A percentile compares a stretch with the other conserved stretches of the same genome.
These are phyloP conservation scores for Russula brevipes DNA, from an alignment of 768 basidiomycete species.

Conservation along the genomic window DNA sequence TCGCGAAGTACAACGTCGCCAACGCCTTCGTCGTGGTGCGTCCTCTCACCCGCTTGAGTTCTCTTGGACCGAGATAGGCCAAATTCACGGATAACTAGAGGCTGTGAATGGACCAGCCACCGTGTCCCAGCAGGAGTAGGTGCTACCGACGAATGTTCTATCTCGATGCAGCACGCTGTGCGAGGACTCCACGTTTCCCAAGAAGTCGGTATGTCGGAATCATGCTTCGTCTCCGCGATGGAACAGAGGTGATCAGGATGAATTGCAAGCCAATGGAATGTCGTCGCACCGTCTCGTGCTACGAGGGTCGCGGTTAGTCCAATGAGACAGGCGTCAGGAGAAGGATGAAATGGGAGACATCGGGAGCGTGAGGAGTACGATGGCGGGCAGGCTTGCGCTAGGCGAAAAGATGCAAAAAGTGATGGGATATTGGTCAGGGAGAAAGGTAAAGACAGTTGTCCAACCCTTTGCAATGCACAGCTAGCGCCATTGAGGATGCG, in stretches of 20 bases:
- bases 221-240: background rate
- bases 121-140: conserved; percentile 16
- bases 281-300: background rate
- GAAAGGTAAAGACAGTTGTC: conserved; percentile 7
- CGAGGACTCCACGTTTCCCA: conserved; percentile 14
- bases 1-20: background rate
- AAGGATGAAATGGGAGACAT: conserved; percentile 18
- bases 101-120: conserved; percentile 13
- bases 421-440: background rate
- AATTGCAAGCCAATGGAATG: conserved; percentile 13
- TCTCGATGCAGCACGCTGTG: conserved; percentile 12
- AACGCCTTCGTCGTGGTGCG: background rate
- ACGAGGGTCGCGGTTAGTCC: conserved; percentile 4
- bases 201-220: background rate
- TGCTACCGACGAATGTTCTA: background rate
- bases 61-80: background rate
- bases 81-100: conserved; percentile 13
- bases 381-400: background rate
- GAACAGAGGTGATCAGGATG: conserved; percentile 13
- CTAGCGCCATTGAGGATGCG: background rate
- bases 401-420: background rate
- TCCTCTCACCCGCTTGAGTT: background rate
- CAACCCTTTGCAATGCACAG: conserved; percentile 5
- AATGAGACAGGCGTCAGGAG: conserved; percentile 11
- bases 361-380: background rate